Conservation (phyloP, 768 basidiomycete genomes). For the Suillus plorans region DNA sequence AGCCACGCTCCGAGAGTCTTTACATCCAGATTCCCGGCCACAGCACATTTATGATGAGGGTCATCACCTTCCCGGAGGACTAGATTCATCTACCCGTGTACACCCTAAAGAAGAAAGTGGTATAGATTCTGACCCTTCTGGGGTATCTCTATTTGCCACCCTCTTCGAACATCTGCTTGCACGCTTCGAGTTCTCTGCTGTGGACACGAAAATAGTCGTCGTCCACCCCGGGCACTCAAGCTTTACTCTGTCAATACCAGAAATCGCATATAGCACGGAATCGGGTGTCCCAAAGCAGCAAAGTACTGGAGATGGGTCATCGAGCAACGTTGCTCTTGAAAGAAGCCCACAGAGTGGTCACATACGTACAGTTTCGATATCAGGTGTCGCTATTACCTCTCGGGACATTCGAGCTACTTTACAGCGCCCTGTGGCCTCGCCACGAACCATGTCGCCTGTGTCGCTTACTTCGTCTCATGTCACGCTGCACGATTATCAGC, state of each 20-base stretch:
- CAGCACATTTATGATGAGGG: slow-evolving; percentile 34
- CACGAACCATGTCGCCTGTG: slow-evolving; percentile 26
- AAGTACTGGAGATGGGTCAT: slow-evolving; percentile 26
- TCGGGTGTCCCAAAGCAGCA: slow-evolving; percentile 7
- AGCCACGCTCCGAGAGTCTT: slow-evolving; percentile 64
- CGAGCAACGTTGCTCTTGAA: slow-evolving; percentile 8
- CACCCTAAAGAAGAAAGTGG: slow-evolving; percentile 18
- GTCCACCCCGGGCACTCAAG: slow-evolving; percentile 64
- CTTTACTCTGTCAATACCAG: slow-evolving; percentile 56
- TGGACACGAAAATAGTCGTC: slow-evolving; percentile 66
- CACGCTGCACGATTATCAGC: slow-evolving; percentile 9
- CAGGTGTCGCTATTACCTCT: slow-evolving; percentile 55
- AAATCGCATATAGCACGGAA: slow-evolving; percentile 59
- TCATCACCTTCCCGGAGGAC: slow-evolving; percentile 62
- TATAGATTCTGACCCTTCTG: slow-evolving; percentile 61
- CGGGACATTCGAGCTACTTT: slow-evolving; percentile 37
- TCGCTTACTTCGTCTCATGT: slow-evolving; percentile 19
- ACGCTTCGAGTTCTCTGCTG: slow-evolving; percentile 74
- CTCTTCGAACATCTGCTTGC: slow-evolving; percentile 78
- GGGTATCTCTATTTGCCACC: slow-evolving; percentile 77
- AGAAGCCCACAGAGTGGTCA: slow-evolving; percentile 23
- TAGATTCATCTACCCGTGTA: slow-evolving; percentile 52
- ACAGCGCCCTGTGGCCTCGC: slow-evolving; percentile 19
- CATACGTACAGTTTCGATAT: slow-evolving; percentile 51
- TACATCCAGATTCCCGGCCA: slow-evolving; percentile 46